Evolutionary conservation across 2,329 filamentous ascomycete genomes (phyloP), one percentile per base, ranked within the genome.

Genomic region (Fusarium coffeatum): DNA sequence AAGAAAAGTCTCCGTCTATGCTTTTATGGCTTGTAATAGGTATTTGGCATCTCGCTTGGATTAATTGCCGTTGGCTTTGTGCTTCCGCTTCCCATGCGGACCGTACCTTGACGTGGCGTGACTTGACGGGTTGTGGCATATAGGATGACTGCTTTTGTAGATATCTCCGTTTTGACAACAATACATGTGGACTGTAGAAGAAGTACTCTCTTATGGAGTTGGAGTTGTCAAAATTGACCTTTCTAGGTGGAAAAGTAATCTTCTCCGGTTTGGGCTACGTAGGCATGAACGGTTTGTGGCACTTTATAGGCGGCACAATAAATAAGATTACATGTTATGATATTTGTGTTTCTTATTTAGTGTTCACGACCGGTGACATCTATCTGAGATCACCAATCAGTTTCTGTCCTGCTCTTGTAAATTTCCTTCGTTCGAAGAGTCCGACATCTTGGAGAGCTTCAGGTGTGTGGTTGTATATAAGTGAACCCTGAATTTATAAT

Each of bases 11-110:
- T 65, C 63, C 55, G 63, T 42, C 55, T 47, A 41, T 61, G 25
- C 28, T 23, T 16, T 34, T 46, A 41, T 30, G 47, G 45, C 48
- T 57, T 50, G 37, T 34, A 23, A 16, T 27, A 41, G 34, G 34
- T 27, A 43, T 41, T n/a, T 50, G 48, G 46, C 32, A 63, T 63
- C 30, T 67, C 53, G 56, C 53, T 53, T 67, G 25, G 15, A 40
- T 10, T 32, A 50, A 63, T 64, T 70, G 67, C 66, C 66, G 56
- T 49, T 41, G 49, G 13, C 49, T 42, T 42, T 63, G 48, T 67
- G 62, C 48, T 68, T 43, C 58, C 64, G 47, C 37, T 16, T 18
- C 49, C n/a, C 45, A 54, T 56, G 48, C 66, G 53, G 55, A 41
- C 54, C 63, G 60, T 42, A 43, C 25, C 25, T 27, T 40, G 60